phyloP scores from a whole-genome alignment of 2,329 filamentous ascomycete species.

The Coniochaeta hoffmannii region DNA sequence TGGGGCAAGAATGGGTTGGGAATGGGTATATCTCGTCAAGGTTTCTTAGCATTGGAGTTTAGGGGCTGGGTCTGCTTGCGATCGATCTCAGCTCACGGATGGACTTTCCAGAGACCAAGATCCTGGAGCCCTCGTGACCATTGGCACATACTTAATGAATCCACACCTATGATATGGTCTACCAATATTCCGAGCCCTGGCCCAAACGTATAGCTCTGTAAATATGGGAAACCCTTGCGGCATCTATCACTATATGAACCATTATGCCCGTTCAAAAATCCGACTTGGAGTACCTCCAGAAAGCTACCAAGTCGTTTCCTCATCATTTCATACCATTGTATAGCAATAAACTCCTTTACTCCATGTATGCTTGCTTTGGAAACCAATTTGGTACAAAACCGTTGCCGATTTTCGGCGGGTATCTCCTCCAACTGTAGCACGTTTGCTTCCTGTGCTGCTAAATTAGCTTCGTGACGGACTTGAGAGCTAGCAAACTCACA shows the following conservation, averaged over 20 bases:
- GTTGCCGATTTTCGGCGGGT: neutral
- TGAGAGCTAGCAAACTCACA: too few species aligned
- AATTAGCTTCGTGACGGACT: neutral
- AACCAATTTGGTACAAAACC: neutral
- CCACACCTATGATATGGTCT: too few species aligned
- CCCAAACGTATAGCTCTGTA: too few species aligned
- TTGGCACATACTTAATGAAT: neutral
- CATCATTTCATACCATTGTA: too few species aligned
- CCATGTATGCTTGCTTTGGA: neutral
- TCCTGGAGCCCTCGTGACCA: neutral
- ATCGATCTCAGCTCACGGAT: neutral
- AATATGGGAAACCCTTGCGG: too few species aligned
- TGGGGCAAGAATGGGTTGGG: neutral
- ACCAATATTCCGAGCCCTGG: too few species aligned
- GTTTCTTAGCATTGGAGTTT: neutral
- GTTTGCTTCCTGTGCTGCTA: neutral
- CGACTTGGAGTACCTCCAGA: too few species aligned
- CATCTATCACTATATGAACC: too few species aligned
- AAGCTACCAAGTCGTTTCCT: too few species aligned
- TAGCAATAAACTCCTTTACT: neutral
- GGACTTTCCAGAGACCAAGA: neutral
- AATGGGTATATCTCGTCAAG: neutral
- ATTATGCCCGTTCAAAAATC: too few species aligned
- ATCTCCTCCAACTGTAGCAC: neutral
- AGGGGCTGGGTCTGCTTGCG: neutral